Evolutionary conservation across 805 yeast genomes (phyloP).

Genomic region (Nematodospora valgi): DNA sequence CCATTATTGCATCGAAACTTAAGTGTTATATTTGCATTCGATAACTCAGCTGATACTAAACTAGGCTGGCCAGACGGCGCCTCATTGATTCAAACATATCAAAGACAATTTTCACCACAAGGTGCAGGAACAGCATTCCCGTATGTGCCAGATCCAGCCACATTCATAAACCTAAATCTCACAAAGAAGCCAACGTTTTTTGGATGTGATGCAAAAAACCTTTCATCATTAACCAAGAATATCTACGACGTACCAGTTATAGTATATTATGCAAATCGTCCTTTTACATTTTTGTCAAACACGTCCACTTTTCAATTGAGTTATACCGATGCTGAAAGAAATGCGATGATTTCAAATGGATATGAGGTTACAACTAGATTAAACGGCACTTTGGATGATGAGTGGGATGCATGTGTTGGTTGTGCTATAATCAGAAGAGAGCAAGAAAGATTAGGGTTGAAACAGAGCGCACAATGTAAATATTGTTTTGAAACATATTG

Average conservation of each 20-base stretch:
- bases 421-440: conserved; percentile 82
- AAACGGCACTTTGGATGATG: conserved; percentile 63
- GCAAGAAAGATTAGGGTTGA: conserved; percentile 60
- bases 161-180: conserved; percentile 58
- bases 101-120: conserved; percentile 34
- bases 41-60: conserved; percentile 27
- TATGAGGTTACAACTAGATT: conserved; percentile 64
- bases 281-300: conserved; percentile 62
- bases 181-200: conserved; percentile 74
- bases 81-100: conserved; percentile 29
- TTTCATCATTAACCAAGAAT: conserved; percentile 42
- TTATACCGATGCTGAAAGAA: conserved; percentile 55
- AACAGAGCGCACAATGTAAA: conserved; percentile 67
- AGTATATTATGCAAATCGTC: conserved; percentile 73
- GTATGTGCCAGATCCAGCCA: conserved; percentile 66
- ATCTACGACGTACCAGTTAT: conserved; percentile 64
- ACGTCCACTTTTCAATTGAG: conserved; percentile 69
- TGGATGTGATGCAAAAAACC: conserved; percentile 70
- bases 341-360: conserved; percentile 67
- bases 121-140: conserved; percentile 70
- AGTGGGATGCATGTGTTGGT: conserved; percentile 72
- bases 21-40: conserved; percentile 36
- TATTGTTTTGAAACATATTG: conserved; percentile 71
- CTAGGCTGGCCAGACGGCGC: conserved; percentile 37
- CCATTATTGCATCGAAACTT: conserved; percentile 28